Evolutionary conservation across 1,284 basidiomycete genomes (phyloP).

Genomic region (Cryptococcus maquisensis): DNA sequence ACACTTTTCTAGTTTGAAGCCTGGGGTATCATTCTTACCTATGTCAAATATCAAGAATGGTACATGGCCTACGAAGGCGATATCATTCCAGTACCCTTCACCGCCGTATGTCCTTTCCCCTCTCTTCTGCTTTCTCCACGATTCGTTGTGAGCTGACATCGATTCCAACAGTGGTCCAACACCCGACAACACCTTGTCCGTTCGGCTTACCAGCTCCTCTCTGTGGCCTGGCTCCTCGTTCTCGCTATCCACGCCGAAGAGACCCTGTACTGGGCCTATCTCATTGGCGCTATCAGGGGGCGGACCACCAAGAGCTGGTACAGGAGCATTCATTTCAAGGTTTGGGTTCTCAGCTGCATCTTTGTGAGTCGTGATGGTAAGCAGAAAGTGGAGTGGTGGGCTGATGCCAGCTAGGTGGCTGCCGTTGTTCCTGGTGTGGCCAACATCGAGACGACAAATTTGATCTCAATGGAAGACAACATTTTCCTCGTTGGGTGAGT

Average conservation of each 20-base stretch:
- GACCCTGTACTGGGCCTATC: constrained; percentile 36
- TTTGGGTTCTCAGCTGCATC: constrained; percentile 20
- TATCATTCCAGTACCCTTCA: constrained; percentile 24
- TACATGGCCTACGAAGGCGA: constrained; percentile 17
- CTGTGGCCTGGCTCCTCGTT: constrained; percentile 21
- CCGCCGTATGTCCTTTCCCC: constrained; percentile 12
- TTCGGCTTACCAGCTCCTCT: constrained; percentile 22
- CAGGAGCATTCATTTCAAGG: constrained; percentile 26
- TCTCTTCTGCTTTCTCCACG: neutral
- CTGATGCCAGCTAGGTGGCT: constrained; percentile 3
- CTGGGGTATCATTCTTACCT: constrained; percentile 23
- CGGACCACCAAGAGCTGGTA: constrained; percentile 26
- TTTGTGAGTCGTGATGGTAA: constrained; percentile 8
- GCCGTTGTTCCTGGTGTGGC: constrained; percentile 12
- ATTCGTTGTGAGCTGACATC: neutral
- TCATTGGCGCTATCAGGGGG: constrained; percentile 27
- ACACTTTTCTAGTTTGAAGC: constrained; percentile 16
- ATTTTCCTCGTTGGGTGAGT: constrained; percentile 30
- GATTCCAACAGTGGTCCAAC: constrained; percentile 19
- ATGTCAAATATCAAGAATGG: constrained; percentile 26
- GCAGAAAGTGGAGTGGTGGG: neutral
- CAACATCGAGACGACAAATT: constrained; percentile 18
- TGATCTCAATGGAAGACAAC: constrained; percentile 26
- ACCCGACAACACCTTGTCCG: constrained; percentile 17
- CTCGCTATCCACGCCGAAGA: constrained; percentile 34